A percentile compares a stretch with the other conserved stretches of the same genome.
These are phyloP conservation scores for Symbiodinium pilosum DNA, from an alignment of 73 alveolate genomes.

Conservation along the genomic window DNA sequence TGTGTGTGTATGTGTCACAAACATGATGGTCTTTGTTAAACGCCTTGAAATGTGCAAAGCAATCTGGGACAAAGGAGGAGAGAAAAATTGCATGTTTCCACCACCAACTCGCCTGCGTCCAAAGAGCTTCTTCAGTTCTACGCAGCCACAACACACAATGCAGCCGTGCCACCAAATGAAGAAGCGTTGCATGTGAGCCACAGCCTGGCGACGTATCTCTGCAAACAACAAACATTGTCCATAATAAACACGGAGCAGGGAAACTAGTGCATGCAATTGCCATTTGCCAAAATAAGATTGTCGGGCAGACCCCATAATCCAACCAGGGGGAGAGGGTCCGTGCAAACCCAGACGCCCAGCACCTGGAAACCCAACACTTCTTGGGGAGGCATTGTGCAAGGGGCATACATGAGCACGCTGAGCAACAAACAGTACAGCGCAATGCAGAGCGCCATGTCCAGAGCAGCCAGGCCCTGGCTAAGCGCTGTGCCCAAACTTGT, in stretches of 20 bases:
- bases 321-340: conserved; percentile 71
- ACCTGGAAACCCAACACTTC: background rate
- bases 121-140: no score
- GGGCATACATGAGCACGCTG: background rate
- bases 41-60: background rate
- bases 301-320: conserved; percentile 60
- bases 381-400: background rate
- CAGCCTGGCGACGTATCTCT: background rate
- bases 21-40: background rate
- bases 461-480: conserved; percentile 70
- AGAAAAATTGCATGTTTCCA: no score
- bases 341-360: conserved; percentile 78
- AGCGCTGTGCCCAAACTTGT: background rate
- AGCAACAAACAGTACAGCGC: conserved; percentile 37
- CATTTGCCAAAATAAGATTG: no score
- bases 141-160: background rate
- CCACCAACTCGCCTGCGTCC: no score
- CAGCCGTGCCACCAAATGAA: background rate
- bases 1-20: background rate
- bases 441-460: conserved; percentile 84
- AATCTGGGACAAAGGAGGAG: no score
- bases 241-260: no score
- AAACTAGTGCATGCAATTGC: no score
- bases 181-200: background rate
- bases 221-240: no score